Evolutionary conservation across 306 rosid species (phyloP).

Genomic region (Trifolium dubium): DNA sequence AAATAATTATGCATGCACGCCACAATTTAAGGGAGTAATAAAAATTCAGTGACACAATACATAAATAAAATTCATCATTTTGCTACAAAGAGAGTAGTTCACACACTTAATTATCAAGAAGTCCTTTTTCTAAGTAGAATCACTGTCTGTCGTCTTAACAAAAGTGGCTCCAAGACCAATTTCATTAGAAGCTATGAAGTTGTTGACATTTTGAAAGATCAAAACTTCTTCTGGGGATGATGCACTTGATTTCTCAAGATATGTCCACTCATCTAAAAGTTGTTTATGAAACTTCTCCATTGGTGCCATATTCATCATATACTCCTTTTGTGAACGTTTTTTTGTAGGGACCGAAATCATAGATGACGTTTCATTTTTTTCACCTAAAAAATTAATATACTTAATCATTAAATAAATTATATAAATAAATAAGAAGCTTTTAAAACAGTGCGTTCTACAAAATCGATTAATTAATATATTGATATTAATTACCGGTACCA

Average conservation of each 20-base stretch:
- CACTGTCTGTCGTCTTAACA: conserved; percentile 4
- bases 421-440: too few relatives aligned
- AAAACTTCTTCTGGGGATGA: conserved; percentile 13
- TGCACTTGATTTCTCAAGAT: background rate
- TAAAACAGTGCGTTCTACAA: background rate
- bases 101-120: too few relatives aligned
- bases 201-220: background rate
- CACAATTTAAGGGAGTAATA: too few relatives aligned
- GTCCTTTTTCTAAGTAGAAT: too few relatives aligned
- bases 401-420: background rate
- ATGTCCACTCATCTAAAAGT: background rate
- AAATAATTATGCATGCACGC: too few relatives aligned
- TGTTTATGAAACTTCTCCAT: conserved; percentile 4
- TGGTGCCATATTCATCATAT: background rate
- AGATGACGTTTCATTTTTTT: background rate
- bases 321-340: background rate
- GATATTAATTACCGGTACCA: background rate
- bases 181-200: conserved; percentile 36
- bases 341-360: background rate
- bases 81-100: too few relatives aligned
- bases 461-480: background rate
- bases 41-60: too few relatives aligned
- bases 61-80: too few relatives aligned
- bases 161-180: conserved; percentile 35
- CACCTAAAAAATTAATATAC: background rate